These are phyloP conservation scores for Pythium apleroticum DNA, from an alignment of 352 stramenopile genomes.

Conservation along the genomic window DNA sequence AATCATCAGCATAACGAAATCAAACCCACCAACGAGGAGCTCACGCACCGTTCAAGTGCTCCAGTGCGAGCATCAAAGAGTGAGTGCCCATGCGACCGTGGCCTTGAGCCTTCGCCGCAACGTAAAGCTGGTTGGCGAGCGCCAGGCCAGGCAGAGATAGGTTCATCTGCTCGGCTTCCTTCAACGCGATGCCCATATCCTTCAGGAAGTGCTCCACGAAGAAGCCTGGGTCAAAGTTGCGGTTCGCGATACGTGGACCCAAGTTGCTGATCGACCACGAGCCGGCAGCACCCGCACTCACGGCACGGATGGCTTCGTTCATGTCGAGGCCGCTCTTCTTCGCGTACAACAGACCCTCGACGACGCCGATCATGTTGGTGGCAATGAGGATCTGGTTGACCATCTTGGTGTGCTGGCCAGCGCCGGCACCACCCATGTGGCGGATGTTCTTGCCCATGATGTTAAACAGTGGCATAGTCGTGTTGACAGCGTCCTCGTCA, in stretches of 20 bases:
- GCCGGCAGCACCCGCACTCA: constrained; percentile 83
- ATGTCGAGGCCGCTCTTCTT: constrained; percentile 87
- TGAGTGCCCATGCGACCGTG: constrained; percentile 82
- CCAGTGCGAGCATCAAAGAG: constrained; percentile 84
- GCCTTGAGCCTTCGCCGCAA: constrained; percentile 79
- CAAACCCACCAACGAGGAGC: background rate
- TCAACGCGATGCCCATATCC: constrained; percentile 89
- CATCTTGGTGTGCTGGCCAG: constrained; percentile 91
- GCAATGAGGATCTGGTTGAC: constrained; percentile 91
- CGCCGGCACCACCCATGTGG: constrained; percentile 82
- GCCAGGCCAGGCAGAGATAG: constrained; percentile 83
- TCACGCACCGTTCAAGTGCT: constrained; percentile 79
- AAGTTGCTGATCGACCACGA: constrained; percentile 91
- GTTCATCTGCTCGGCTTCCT: constrained; percentile 86
- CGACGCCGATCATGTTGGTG: constrained; percentile 89
- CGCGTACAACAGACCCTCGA: constrained; percentile 87
- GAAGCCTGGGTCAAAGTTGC: constrained; percentile 89
- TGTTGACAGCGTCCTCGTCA: constrained; percentile 83
- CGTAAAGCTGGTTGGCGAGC: constrained; percentile 85
- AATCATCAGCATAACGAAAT: constrained; percentile 3
- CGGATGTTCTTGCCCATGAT: constrained; percentile 90
- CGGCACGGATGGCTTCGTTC: constrained; percentile 83
- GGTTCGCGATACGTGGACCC: constrained; percentile 88
- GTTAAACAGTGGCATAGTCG: constrained; percentile 83
- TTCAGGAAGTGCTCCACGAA: constrained; percentile 93